Percentiles rank a stretch among this genome's conserved stretches.
These are phyloP conservation scores for Rhynchosporium agropyri DNA, from an alignment of 2,329 filamentous ascomycete species.

Conservation along the genomic window DNA sequence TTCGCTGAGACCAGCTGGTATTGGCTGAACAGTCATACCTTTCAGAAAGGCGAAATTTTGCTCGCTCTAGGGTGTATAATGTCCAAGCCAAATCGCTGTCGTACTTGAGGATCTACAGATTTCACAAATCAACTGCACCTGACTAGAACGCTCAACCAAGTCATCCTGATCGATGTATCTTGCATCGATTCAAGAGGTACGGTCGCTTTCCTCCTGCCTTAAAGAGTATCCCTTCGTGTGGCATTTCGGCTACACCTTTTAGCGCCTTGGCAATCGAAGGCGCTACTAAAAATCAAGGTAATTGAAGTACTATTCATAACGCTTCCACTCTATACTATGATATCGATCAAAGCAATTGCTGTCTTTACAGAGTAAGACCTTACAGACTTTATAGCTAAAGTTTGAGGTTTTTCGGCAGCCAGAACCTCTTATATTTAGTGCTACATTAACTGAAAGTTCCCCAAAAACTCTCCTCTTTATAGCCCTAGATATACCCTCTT, in stretches of 20 bases:
- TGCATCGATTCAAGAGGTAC: conserved; percentile 10
- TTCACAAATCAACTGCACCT: conserved; percentile 15
- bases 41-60: neutral
- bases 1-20: neutral
- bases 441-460: neutral
- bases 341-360: neutral
- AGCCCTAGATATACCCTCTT: neutral
- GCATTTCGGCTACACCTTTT: too few species aligned
- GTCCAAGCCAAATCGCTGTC: conserved; percentile 4
- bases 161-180: conserved; percentile 19
- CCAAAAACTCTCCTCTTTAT: neutral
- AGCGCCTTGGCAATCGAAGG: too few species aligned
- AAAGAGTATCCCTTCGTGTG: neutral
- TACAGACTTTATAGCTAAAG: neutral
- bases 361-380: neutral
- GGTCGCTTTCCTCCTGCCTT: neutral
- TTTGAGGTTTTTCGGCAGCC: neutral
- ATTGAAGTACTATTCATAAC: too few species aligned
- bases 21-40: neutral
- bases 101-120: conserved; percentile 1
- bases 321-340: too few species aligned
- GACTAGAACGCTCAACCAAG: conserved; percentile 1
- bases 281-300: too few species aligned
- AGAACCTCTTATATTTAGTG: neutral
- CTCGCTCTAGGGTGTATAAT: neutral